phyloP scores from a whole-genome alignment of 805 yeast genomes.

The Candida glaebosa region DNA sequence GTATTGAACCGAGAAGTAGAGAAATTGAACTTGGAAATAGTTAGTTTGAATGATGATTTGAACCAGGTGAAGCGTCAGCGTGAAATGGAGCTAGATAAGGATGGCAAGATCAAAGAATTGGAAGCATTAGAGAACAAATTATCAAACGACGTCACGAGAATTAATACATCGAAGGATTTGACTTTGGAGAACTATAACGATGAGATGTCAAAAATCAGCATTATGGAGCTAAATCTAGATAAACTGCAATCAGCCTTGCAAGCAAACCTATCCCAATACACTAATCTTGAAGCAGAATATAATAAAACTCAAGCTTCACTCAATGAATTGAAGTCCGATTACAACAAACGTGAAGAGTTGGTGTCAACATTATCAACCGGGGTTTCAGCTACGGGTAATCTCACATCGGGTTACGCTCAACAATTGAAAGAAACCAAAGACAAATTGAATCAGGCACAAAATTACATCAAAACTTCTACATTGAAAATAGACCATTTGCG shows the following conservation, averaged over 20 bases:
- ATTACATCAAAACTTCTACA: slow-evolving; percentile 55
- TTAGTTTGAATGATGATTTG: slow-evolving; percentile 58
- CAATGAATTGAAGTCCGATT: slow-evolving; percentile 41
- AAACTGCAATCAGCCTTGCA: slow-evolving; percentile 30
- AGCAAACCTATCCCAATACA: slow-evolving; percentile 35
- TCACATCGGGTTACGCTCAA: slow-evolving; percentile 71
- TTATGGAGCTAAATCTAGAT: slow-evolving; percentile 29
- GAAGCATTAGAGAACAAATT: slow-evolving; percentile 55
- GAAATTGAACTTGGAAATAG: slow-evolving; percentile 52
- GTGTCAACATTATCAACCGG: slow-evolving; percentile 83
- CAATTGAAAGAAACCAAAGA: slow-evolving; percentile 66
- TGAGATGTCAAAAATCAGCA: slow-evolving; percentile 36
- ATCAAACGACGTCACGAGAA: slow-evolving; percentile 63
- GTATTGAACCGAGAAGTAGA: slow-evolving; percentile 43
- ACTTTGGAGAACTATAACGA: slow-evolving; percentile 56
- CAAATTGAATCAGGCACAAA: slow-evolving; percentile 49
- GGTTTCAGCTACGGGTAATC: slow-evolving; percentile 74
- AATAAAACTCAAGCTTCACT: slow-evolving; percentile 42
- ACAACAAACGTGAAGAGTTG: slow-evolving; percentile 68
- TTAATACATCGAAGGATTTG: slow-evolving; percentile 61
- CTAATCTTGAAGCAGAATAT: slow-evolving; percentile 43
- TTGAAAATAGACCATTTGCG: slow-evolving; percentile 56
- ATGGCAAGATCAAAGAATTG: slow-evolving; percentile 55
- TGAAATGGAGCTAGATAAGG: slow-evolving; percentile 57
- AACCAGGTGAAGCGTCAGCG: slow-evolving; percentile 48